phyloP scores from a whole-genome alignment of 2,329 filamentous ascomycete genomes.

The Xylaria digitata region DNA sequence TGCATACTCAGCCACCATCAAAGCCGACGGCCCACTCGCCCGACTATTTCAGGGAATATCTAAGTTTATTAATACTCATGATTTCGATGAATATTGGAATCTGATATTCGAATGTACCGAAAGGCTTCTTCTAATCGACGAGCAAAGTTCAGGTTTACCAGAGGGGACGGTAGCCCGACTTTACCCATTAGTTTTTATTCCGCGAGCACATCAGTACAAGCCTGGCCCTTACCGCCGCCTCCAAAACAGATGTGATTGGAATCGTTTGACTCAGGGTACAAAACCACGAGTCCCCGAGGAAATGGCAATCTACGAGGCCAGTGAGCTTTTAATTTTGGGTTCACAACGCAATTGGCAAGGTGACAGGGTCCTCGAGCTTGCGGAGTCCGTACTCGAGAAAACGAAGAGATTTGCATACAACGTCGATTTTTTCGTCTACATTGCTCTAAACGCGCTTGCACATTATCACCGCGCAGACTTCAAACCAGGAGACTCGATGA shows the following conservation, averaged over 20 bases:
- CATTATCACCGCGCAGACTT: slow-evolving; percentile 45
- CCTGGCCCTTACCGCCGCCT: slow-evolving; percentile 45
- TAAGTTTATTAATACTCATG: slow-evolving; percentile 46
- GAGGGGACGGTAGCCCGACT: slow-evolving; percentile 46
- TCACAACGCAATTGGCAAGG: slow-evolving; percentile 43
- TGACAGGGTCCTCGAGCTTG: slow-evolving; percentile 42
- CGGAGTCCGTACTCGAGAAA: slow-evolving; percentile 44
- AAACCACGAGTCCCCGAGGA: slow-evolving; percentile 45
- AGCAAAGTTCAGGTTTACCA: slow-evolving; percentile 44
- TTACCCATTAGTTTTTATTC: slow-evolving; percentile 47
- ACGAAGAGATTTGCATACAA: slow-evolving; percentile 46
- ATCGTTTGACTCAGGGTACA: slow-evolving; percentile 39
- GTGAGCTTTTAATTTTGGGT: slow-evolving; percentile 46
- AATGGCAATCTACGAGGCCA: slow-evolving; percentile 44
- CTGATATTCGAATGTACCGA: slow-evolving; percentile 49
- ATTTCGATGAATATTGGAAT: slow-evolving; percentile 48
- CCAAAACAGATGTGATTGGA: slow-evolving; percentile 46
- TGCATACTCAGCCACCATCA: slow-evolving; percentile 43
- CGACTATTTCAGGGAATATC: slow-evolving; percentile 47
- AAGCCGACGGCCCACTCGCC: slow-evolving; percentile 43
- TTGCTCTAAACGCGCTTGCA: slow-evolving; percentile 44
- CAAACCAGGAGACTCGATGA: slow-evolving; percentile 34
- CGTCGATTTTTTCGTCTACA: slow-evolving; percentile 46
- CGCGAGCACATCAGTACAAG: slow-evolving; percentile 45
- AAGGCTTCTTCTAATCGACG: slow-evolving; percentile 45